A percentile compares a stretch with the other conserved stretches of the same genome.
Conservation (phyloP, 306 rosid species). For the Vigna hirtella region DNA sequence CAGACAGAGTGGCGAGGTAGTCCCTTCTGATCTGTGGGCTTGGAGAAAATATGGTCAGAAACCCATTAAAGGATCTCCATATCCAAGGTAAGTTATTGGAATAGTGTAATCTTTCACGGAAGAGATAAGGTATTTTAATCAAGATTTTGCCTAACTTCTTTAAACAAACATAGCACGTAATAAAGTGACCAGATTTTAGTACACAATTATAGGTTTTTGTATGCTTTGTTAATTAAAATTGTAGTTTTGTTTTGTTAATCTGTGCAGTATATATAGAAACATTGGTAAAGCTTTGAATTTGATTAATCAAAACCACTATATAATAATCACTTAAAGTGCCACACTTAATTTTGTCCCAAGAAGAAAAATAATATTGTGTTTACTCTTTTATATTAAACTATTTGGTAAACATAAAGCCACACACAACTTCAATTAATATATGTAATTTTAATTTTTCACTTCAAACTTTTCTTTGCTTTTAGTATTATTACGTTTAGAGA, state of each 20-base stretch:
- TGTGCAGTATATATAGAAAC: not conserved
- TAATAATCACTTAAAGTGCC: not conserved
- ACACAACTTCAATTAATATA: not conserved
- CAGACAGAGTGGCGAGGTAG: slow-evolving; percentile 81
- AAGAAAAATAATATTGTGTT: not conserved
- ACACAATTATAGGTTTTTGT: not conserved
- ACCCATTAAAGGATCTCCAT: slow-evolving; percentile 95
- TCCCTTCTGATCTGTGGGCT: slow-evolving; percentile 92
- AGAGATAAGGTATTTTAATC: slow-evolving; percentile 26
- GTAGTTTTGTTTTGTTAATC: not conserved
- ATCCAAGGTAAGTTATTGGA: slow-evolving; percentile 65
- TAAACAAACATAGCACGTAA: not conserved
- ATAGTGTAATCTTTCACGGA: not conserved
- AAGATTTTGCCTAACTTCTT: not conserved
- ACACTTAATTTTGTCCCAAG: not conserved
- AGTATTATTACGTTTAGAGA: too few species aligned
- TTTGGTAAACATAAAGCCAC: not conserved
- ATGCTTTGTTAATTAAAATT: not conserved
- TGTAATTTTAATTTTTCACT: not conserved
- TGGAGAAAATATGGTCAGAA: slow-evolving; percentile 96
- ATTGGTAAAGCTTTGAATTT: not conserved
- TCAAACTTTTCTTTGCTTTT: not conserved
- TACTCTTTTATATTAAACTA: not conserved
- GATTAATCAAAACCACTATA: not conserved
- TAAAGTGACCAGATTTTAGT: not conserved